A percentile compares a stretch with the other conserved stretches of the same genome.
Evolutionary conservation across 257 asterid genomes (phyloP).

Genomic region (Thymus mandschuricus): DNA sequence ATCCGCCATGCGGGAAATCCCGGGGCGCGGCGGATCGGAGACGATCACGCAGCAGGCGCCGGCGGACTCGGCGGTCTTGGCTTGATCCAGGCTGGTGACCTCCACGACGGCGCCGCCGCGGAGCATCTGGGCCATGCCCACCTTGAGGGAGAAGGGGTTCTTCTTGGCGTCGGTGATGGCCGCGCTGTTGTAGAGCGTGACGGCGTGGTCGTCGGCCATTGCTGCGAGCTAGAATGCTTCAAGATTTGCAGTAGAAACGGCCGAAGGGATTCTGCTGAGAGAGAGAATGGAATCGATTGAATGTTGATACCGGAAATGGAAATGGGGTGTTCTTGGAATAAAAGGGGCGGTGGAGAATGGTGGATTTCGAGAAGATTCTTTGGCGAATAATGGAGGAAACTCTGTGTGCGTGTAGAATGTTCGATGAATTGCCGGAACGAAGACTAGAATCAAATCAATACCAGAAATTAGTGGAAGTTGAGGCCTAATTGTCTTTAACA

Average conservation of each 20-base stretch:
- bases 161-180: conserved; percentile 71
- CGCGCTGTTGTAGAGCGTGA: conserved; percentile 71
- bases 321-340: conserved; percentile 22
- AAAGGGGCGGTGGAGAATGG: conserved; percentile 32
- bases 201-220: conserved; percentile 83
- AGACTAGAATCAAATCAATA: conserved; percentile 16
- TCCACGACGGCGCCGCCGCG: conserved; percentile 86
- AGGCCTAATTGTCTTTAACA: conserved; percentile 2
- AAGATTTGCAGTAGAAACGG: conserved; percentile 26
- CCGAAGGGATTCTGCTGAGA: neutral
- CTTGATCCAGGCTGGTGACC: conserved; percentile 65
- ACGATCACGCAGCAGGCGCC: conserved; percentile 79
- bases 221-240: conserved; percentile 14
- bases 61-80: conserved; percentile 82
- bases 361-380: conserved; percentile 56
- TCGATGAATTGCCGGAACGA: conserved; percentile 30
- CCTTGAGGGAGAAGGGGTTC: conserved; percentile 68
- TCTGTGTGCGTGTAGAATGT: conserved; percentile 41
- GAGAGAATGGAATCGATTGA: neutral
- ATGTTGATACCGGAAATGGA: neutral
- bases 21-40: conserved; percentile 50
- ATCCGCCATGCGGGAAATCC: conserved; percentile 86
- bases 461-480: conserved; percentile 16
- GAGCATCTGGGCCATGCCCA: conserved; percentile 74
- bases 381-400: conserved; percentile 24